phyloP scores from a whole-genome alignment of 1,139 yeast species.

The Candida sojae region DNA sequence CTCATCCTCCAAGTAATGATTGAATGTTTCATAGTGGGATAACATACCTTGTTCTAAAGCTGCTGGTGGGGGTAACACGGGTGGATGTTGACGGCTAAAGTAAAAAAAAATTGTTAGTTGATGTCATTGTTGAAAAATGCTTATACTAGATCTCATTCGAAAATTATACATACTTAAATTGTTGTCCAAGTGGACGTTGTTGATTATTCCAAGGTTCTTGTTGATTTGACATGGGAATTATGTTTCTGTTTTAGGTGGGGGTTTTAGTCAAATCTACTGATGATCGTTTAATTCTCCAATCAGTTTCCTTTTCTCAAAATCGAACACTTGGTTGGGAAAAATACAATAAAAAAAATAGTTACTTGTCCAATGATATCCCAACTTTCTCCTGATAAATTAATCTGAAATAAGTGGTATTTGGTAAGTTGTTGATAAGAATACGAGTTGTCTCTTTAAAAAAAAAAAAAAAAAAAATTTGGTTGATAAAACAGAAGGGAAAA shows the following conservation, averaged over 20 bases:
- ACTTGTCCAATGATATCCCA: too few relatives aligned
- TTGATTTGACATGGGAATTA: conserved; percentile 37
- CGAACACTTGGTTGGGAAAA: not conserved
- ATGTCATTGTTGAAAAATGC: not conserved
- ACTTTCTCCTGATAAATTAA: too few relatives aligned
- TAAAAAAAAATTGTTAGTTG: conserved; percentile 27
- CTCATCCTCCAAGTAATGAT: not conserved
- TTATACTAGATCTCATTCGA: not conserved
- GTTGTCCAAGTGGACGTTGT: conserved; percentile 48
- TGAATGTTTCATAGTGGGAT: not conserved
- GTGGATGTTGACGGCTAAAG: conserved; percentile 49
- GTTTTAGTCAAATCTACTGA: not conserved
- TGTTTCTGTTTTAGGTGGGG: not conserved
- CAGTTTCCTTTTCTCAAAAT: not conserved
- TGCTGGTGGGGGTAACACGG: conserved; percentile 60
- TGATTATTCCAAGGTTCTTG: conserved; percentile 49
- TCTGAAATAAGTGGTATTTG: too few relatives aligned
- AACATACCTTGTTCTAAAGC: conserved; percentile 51
- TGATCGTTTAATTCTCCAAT: not conserved
- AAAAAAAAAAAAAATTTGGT: not conserved
- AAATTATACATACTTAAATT: conserved; percentile 42
- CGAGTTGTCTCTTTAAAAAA: not conserved
- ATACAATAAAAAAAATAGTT: not conserved
- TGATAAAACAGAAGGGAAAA: not conserved
- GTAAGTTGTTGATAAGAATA: not conserved